These are phyloP conservation scores for Daedaleopsis sinensis DNA, from an alignment of 768 basidiomycete species.

Conservation along the genomic window DNA sequence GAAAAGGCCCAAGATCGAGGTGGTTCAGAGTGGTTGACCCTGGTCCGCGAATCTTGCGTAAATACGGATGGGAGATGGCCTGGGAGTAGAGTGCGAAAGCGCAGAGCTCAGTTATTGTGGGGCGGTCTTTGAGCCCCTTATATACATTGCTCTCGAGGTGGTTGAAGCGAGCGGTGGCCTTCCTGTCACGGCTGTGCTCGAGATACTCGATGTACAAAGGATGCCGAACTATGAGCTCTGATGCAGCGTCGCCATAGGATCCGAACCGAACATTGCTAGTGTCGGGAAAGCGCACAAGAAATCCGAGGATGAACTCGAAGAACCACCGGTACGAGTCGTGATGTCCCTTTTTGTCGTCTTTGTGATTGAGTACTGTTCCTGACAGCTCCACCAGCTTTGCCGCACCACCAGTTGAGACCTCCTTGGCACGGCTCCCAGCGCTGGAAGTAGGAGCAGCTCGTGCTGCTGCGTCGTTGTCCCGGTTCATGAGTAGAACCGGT, in stretches of 20 bases:
- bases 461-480: slow-evolving; percentile 18
- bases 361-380: slow-evolving; percentile 37
- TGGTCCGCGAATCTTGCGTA: background rate
- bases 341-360: slow-evolving; percentile 40
- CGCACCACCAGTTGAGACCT: slow-evolving; percentile 28
- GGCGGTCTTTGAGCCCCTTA: slow-evolving; percentile 9
- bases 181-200: slow-evolving; percentile 29
- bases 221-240: slow-evolving; percentile 32
- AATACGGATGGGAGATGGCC: background rate
- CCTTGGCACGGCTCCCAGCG: slow-evolving; percentile 21
- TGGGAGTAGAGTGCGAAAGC: background rate
- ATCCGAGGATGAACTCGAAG: slow-evolving; percentile 26
- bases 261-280: slow-evolving; percentile 39
- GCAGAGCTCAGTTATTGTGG: slow-evolving; percentile 22
- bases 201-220: slow-evolving; percentile 34
- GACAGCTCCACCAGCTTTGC: slow-evolving; percentile 32
- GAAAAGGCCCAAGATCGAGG: background rate
- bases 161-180: slow-evolving; percentile 23
- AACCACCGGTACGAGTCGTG: slow-evolving; percentile 30
- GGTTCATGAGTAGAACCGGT: slow-evolving; percentile 16
- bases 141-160: slow-evolving; percentile 37
- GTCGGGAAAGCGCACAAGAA: slow-evolving; percentile 31
- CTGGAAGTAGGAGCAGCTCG: slow-evolving; percentile 3
- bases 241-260: slow-evolving; percentile 34
- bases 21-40: background rate